phyloP scores from a whole-genome alignment of 2,329 filamentous ascomycete genomes.

The Rosellinia necatrix region DNA sequence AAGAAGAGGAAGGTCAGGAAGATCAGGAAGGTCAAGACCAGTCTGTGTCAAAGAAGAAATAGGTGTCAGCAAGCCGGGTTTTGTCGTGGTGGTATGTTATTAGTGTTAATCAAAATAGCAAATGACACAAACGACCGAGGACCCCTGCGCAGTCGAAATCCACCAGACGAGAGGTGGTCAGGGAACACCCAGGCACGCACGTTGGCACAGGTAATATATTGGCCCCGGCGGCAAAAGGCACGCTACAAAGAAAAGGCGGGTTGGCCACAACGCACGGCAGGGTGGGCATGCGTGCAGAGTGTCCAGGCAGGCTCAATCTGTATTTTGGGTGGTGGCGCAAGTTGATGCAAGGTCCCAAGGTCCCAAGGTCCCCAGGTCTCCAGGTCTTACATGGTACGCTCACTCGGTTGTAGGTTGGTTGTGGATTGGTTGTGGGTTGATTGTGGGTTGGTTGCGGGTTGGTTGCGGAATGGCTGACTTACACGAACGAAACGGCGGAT shows the following conservation, averaged over 20 bases:
- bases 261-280: too few relatives aligned
- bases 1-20: neutral
- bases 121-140: slow-evolving; percentile 15
- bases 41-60: slow-evolving; percentile 23
- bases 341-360: slow-evolving; percentile 2
- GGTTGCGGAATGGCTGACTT: slow-evolving; percentile 10
- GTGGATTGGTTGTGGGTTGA: too few relatives aligned
- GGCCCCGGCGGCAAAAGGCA: too few relatives aligned
- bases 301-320: slow-evolving; percentile 13
- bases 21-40: neutral
- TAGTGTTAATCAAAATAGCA: slow-evolving; percentile 10
- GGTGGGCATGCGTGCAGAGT: too few relatives aligned
- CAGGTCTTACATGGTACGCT: too few relatives aligned
- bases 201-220: too few relatives aligned
- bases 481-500: neutral
- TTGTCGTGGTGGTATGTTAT: slow-evolving; percentile 6
- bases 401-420: too few relatives aligned
- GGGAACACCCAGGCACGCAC: too few relatives aligned
- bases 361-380: too few relatives aligned
- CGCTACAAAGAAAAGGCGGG: too few relatives aligned
- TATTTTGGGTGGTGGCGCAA: slow-evolving; percentile 9
- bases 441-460: too few relatives aligned
- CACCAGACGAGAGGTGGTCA: slow-evolving; percentile 6
- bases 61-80: slow-evolving; percentile 20
- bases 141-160: slow-evolving; percentile 7